Evolutionary conservation across 2,329 filamentous ascomycete species (phyloP).

Genomic region (Cladosporium sp.): DNA sequence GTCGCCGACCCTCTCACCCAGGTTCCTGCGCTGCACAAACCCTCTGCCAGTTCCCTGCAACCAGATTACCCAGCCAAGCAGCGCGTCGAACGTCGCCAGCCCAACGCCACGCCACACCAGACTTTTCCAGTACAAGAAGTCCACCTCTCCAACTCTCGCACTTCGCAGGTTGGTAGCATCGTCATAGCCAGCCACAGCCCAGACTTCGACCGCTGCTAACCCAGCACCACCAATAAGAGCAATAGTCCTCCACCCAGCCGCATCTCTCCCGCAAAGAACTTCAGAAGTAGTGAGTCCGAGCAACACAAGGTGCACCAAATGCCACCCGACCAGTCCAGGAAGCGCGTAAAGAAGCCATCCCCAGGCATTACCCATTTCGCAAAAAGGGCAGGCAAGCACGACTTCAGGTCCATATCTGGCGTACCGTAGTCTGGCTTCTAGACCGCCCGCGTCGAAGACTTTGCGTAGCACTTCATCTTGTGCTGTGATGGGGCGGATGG

Average conservation of each 20-base stretch:
- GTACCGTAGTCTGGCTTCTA: conserved; percentile 77
- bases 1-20: conserved; percentile 67
- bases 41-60: conserved; percentile 77
- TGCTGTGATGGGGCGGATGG: conserved; percentile 58
- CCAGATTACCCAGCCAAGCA: conserved; percentile 68
- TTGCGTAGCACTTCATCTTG: conserved; percentile 65
- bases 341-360: conserved; percentile 79
- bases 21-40: conserved; percentile 62
- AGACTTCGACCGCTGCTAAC: conserved; percentile 66
- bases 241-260: conserved; percentile 66
- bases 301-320: conserved; percentile 73
- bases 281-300: conserved; percentile 74
- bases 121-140: conserved; percentile 71
- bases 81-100: conserved; percentile 59
- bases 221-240: conserved; percentile 65
- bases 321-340: conserved; percentile 71
- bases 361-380: conserved; percentile 51
- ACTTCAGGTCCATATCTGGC: conserved; percentile 76
- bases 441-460: conserved; percentile 62
- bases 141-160: conserved; percentile 60
- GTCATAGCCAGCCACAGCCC: conserved; percentile 64
- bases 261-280: conserved; percentile 63
- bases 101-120: conserved; percentile 61
- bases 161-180: conserved; percentile 64
- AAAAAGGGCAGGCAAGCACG: conserved; percentile 74